A percentile compares a stretch with the other conserved stretches of the same genome.
Conservation (phyloP, 2,329 filamentous ascomycete species). For the Monilinia polystroma region DNA sequence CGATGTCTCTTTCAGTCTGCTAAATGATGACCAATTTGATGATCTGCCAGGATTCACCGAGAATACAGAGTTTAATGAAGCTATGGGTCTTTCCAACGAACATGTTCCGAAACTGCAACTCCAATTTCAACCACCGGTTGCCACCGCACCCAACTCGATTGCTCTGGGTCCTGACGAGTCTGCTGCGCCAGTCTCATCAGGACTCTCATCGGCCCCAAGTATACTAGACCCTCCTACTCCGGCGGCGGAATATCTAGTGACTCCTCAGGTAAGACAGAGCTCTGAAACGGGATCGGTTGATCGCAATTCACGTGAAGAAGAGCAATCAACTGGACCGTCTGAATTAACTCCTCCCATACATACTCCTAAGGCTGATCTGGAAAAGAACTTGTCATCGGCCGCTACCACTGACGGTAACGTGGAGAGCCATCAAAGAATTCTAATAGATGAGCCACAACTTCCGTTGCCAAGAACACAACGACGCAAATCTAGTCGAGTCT, state of each 20-base stretch:
- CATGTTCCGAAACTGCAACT: constrained; percentile 10
- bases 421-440: background rate
- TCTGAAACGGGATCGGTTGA: background rate
- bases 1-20: constrained; percentile 30
- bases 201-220: constrained; percentile 16
- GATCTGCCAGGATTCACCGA: constrained; percentile 36
- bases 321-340: background rate
- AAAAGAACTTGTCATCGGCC: background rate
- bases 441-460: background rate
- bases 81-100: constrained; percentile 21
- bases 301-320: background rate
- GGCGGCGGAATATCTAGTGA: background rate
- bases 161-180: background rate
- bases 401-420: background rate
- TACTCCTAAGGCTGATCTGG: background rate
- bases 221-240: constrained; percentile 16
- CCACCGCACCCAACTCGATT: background rate
- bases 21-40: constrained; percentile 27
- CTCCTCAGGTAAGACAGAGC: background rate
- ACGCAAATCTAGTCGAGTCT: constrained; percentile 15
- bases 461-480: background rate
- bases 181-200: constrained; percentile 9
- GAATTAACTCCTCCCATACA: background rate
- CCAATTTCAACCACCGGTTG: background rate
- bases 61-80: constrained; percentile 34